Base-by-base conservation (phyloP, 495 filamentous ascomycete species). In the Podospora fimiseda region DNA sequence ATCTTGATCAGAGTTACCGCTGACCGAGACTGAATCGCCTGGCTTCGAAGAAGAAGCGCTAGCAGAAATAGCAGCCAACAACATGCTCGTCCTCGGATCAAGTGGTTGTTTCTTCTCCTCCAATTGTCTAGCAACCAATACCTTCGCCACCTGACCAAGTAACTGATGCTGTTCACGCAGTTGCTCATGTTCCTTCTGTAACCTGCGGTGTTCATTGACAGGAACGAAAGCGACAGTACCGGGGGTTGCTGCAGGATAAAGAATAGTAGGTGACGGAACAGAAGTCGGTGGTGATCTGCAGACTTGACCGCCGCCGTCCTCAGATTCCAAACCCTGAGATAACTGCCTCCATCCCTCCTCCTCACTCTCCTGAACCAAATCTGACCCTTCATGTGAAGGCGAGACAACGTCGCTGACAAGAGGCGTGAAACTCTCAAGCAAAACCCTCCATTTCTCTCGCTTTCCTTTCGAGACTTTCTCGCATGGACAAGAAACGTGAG, bases 401-500 rank as follows among this genome's bases (percentile, higher is more conserved):
- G n/a, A n/a, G n/a, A n/a, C n/a, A n/a, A n/a, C 27, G 6, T 33
- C 27, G 27, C 27, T 14, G 15, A 56, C 44, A 38, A 67, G 44
- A 8, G 62, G 60, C 14, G 64, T 67, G 51, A 70, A 66, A 33
- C 51, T 59, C 19, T 68, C 55, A 21, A 43, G 46, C 3, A 70
- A 48, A n/a, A 67, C 52, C 11, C 57, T 57, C 60, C 65, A 70
- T 39, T 70, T 67, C 54, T 70, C 63, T 30, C 56, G 43, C 46
- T 68, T 68, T 7, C 65, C 67, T 39, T 64, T 67, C 21, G 67
- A 70, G 3, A 66, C 63, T 50, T 58, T 64, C 1, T 59, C 50
- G 43, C 67, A 70, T 15, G 33, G 13, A 9, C 14, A 39, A n/a
- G 48, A 52, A 3, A 59, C 14, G 47, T 70, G 67, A 8, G 18